These are phyloP conservation scores for Termitomyces sp. DNA, from an alignment of 768 basidiomycete genomes.

Conservation along the genomic window DNA sequence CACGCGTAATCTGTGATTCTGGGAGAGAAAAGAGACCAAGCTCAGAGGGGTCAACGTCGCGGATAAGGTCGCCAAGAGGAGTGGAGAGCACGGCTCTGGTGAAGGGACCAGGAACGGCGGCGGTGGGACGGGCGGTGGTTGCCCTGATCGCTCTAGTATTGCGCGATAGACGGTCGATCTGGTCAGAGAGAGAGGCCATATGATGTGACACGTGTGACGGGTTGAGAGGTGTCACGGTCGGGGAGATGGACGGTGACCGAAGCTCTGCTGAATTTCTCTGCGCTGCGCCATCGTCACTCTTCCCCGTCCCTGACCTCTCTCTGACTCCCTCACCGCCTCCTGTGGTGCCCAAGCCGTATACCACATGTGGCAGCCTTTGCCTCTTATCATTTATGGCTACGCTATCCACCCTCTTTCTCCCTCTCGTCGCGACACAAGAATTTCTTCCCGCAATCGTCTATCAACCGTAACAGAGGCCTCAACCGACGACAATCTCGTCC, in stretches of 20 bases:
- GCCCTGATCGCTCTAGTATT: slow-evolving; percentile 50
- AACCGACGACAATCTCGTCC: slow-evolving; percentile 58
- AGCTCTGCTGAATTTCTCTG: neutral
- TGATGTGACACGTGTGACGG: slow-evolving; percentile 3
- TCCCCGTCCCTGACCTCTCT: neutral
- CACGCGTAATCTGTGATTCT: slow-evolving; percentile 50
- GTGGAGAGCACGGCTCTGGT: slow-evolving; percentile 61
- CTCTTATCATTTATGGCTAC: slow-evolving; percentile 85
- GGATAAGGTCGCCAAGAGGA: slow-evolving; percentile 70
- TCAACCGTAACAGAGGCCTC: slow-evolving; percentile 63
- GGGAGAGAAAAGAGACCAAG: slow-evolving; percentile 71
- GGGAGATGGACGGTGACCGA: neutral
- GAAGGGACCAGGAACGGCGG: slow-evolving; percentile 43
- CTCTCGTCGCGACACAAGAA: slow-evolving; percentile 67
- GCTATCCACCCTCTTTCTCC: slow-evolving; percentile 81
- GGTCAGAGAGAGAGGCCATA: slow-evolving; percentile 61
- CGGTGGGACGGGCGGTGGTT: slow-evolving; percentile 33
- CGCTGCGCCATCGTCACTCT: neutral
- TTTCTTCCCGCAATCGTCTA: slow-evolving; percentile 51
- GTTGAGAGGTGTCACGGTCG: neutral
- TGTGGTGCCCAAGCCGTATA: slow-evolving; percentile 1
- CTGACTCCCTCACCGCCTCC: neutral
- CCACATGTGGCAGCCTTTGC: slow-evolving; percentile 50
- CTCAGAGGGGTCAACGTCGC: slow-evolving; percentile 75
- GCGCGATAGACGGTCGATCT: slow-evolving; percentile 60